phyloP scores from a whole-genome alignment of 2,329 filamentous ascomycete genomes.

The Trichoderma koningii region DNA sequence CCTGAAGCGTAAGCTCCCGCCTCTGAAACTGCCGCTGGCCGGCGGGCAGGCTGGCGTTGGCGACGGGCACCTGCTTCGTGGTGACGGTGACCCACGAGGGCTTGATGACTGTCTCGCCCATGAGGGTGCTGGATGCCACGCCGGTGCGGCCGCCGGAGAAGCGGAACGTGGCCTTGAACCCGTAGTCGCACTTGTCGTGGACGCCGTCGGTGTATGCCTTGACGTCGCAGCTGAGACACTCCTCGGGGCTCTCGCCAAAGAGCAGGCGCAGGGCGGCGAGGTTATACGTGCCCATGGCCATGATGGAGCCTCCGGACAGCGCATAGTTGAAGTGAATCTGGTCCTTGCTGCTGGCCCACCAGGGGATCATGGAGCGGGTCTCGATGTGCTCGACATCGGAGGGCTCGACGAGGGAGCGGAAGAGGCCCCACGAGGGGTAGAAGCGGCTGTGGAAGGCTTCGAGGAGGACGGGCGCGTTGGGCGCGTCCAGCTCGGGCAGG shows the following conservation, averaged over 20 bases:
- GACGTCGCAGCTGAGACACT: constrained; percentile 41
- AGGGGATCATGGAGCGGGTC: constrained; percentile 37
- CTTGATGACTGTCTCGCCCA: constrained; percentile 24
- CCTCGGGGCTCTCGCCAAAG: constrained; percentile 44
- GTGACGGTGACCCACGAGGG: constrained; percentile 18
- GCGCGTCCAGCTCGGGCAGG: constrained; percentile 38
- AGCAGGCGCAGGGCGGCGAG: constrained; percentile 44
- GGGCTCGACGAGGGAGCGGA: constrained; percentile 44
- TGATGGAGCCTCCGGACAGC: constrained; percentile 46
- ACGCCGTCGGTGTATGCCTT: constrained; percentile 34
- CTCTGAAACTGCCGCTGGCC: constrained; percentile 27
- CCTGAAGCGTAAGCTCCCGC: constrained; percentile 37
- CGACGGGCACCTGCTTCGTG: neutral
- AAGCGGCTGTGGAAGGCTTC: constrained; percentile 58
- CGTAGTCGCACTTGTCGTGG: constrained; percentile 40
- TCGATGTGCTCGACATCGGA: constrained; percentile 42
- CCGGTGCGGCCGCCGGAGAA: constrained; percentile 46
- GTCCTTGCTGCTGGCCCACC: constrained; percentile 38
- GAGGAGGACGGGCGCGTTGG: constrained; percentile 49
- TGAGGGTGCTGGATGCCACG: constrained; percentile 37
- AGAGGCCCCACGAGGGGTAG: constrained; percentile 50
- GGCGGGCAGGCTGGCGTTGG: neutral
- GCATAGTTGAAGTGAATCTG: constrained; percentile 49
- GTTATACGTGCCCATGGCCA: constrained; percentile 47
- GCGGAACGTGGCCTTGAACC: constrained; percentile 41